Evolutionary conservation across 108 stramenopile genomes (phyloP), one percentile per base, ranked within the genome.

Genomic region (Mediolabrus comicus): DNA sequence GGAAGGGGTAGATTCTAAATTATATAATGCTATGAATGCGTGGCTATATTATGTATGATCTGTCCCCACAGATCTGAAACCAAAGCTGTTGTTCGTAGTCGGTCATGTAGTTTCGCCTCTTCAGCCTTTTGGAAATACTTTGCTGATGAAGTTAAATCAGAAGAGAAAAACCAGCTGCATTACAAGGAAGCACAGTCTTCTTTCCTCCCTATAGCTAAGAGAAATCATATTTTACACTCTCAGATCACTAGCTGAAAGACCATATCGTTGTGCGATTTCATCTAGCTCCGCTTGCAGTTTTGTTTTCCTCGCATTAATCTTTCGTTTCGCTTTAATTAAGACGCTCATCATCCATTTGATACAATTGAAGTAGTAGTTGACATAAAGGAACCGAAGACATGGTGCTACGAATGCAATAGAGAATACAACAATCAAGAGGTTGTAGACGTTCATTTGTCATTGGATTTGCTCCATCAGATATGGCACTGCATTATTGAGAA

Each of bases 371-470:
- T 56, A 75, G 22, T 49, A 49, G 19, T 57, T 53, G 22, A 75
- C 31, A 17, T 68, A 68, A 0, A 75, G 17, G 53, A 22, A 67
- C 34, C 74, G 62, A 24, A 60, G 29, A 38, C 24, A 71, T 36
- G 75, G 75, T 31, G 63, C 68, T 22, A 64, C 36, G 16, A 77
- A 77, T 46, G 75, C 67, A 11, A 77, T 58, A 4, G 68, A 69
- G 38, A 77, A 77, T 22, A 64, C 38, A 2, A 69, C 75, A 19
- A 65, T 64, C 2, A 77, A 33, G 7, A 77, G 46, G 29, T 27
- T 62, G 29, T 63, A 76, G n/a, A 76, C 75, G 49, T 76, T 69
- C 75, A 76, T 76, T 49, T 17, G 8, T n/a, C 2, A 13, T 1
- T 16, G n/a, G 17, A 3, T 3, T 41, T 43, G 3, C 33, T 6